phyloP scores from a whole-genome alignment of 1,284 basidiomycete genomes.

The Porogramme epimiltina region DNA sequence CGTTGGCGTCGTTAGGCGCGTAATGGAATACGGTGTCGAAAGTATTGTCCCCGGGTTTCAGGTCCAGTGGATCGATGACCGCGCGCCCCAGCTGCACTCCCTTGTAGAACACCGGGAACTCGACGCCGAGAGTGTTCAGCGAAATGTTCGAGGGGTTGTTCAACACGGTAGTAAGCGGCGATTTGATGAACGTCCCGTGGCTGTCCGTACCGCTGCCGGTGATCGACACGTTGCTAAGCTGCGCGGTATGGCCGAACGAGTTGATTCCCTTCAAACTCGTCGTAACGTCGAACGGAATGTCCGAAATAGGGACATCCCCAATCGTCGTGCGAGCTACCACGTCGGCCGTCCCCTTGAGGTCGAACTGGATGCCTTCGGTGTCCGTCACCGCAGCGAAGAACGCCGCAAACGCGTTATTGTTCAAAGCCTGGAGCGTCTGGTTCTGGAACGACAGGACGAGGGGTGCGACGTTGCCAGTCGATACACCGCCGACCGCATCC shows the following conservation, averaged over 20 bases:
- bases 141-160: slow-evolving; percentile 73
- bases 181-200: slow-evolving; percentile 42
- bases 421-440: slow-evolving; percentile 53
- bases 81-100: slow-evolving; percentile 57
- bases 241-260: slow-evolving; percentile 52
- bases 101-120: slow-evolving; percentile 62
- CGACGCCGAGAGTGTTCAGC: slow-evolving; percentile 58
- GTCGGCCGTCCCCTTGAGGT: slow-evolving; percentile 58
- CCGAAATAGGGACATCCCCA: slow-evolving; percentile 67
- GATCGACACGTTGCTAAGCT: slow-evolving; percentile 55
- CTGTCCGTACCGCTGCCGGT: slow-evolving; percentile 63
- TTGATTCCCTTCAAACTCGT: slow-evolving; percentile 59
- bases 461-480: slow-evolving; percentile 49
- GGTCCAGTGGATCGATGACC: slow-evolving; percentile 59
- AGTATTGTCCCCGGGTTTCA: slow-evolving; percentile 61
- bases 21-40: slow-evolving; percentile 69
- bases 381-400: slow-evolving; percentile 66
- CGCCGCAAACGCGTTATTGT: slow-evolving; percentile 54
- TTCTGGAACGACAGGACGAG: slow-evolving; percentile 60
- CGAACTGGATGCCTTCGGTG: slow-evolving; percentile 46
- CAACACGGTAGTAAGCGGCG: slow-evolving; percentile 55
- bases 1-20: slow-evolving; percentile 62
- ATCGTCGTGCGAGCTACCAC: slow-evolving; percentile 67
- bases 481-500: slow-evolving; percentile 61
- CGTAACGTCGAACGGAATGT: slow-evolving; percentile 66